Evolutionary conservation across 2,329 filamentous ascomycete species (phyloP).

Genomic region (Aureobasidium sp.): DNA sequence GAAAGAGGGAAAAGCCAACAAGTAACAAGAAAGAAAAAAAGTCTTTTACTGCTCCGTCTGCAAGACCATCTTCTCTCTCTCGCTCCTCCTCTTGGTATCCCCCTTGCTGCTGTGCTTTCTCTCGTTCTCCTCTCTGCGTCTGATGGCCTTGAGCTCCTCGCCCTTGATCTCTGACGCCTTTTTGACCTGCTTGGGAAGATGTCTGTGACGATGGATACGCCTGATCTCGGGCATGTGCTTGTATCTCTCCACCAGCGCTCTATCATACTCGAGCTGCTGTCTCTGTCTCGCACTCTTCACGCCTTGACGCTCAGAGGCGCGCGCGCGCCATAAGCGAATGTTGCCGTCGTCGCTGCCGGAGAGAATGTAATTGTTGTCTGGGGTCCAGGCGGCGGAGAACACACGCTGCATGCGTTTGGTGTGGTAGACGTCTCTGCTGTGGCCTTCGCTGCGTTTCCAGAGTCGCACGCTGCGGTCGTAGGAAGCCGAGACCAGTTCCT

Average conservation of each 20-base stretch:
- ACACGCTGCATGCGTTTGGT: slow-evolving; percentile 97
- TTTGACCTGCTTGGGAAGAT: slow-evolving; percentile 88
- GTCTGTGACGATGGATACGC: slow-evolving; percentile 83
- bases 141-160: slow-evolving; percentile 80
- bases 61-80: slow-evolving; percentile 90
- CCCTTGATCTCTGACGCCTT: slow-evolving; percentile 93
- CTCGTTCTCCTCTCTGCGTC: slow-evolving; percentile 89
- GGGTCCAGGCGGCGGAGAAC: slow-evolving; percentile 76
- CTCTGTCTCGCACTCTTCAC: slow-evolving; percentile 80
- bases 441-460: slow-evolving; percentile 73
- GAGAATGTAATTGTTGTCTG: slow-evolving; percentile 82
- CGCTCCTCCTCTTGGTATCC: slow-evolving; percentile 62
- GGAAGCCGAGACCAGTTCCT: slow-evolving; percentile 84
- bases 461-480: slow-evolving; percentile 84
- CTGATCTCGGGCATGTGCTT: slow-evolving; percentile 94
- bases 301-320: slow-evolving; percentile 75
- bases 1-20: not conserved
- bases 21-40: not conserved
- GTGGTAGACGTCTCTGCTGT: slow-evolving; percentile 90
- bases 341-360: slow-evolving; percentile 93
- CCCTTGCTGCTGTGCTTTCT: slow-evolving; percentile 84
- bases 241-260: slow-evolving; percentile 74
- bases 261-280: slow-evolving; percentile 86
- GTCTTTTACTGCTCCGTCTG: slow-evolving; percentile 51
- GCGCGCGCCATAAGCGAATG: slow-evolving; percentile 78